Conservation (phyloP, 2,329 filamentous ascomycete genomes). For the Trichophyton verrucosum region DNA sequence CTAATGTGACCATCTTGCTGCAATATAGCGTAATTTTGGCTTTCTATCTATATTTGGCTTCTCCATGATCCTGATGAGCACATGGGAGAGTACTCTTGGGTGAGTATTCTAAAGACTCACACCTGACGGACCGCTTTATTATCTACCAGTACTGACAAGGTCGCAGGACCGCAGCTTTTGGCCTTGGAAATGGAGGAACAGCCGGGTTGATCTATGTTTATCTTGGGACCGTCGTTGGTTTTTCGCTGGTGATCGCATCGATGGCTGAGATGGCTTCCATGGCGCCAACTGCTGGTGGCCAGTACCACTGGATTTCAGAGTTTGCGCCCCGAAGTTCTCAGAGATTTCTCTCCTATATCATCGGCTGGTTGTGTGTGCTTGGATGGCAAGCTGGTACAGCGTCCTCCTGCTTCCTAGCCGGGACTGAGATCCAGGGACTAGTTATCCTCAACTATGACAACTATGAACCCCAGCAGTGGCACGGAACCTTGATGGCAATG, state of each 20-base stretch:
- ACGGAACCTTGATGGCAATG: constrained; percentile 28
- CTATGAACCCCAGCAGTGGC: constrained; percentile 26
- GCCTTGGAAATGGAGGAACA: constrained; percentile 27
- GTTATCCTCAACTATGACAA: constrained; percentile 21
- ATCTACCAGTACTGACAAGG: not conserved
- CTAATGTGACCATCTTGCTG: not conserved
- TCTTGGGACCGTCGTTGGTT: constrained; percentile 22
- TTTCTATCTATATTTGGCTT: constrained; percentile 8
- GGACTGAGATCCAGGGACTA: constrained; percentile 25
- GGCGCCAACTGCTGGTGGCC: constrained; percentile 32
- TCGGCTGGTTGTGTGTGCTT: constrained; percentile 22
- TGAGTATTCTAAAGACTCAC: constrained; percentile 10
- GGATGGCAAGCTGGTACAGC: constrained; percentile 21
- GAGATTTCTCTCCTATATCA: constrained; percentile 34
- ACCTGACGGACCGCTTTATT: not conserved
- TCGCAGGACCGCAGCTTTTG: constrained; percentile 18
- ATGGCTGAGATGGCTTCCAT: constrained; percentile 35
- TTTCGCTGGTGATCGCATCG: constrained; percentile 26
- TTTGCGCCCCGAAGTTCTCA: constrained; percentile 33
- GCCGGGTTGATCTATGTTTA: constrained; percentile 30
- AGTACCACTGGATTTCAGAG: constrained; percentile 33
- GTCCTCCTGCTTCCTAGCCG: constrained; percentile 18
- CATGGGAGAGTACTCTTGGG: constrained; percentile 34
- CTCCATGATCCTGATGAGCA: constrained; percentile 16
- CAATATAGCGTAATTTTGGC: constrained; percentile 6